These are phyloP conservation scores for Paramecium pentaurelia DNA, from an alignment of 73 alveolate genomes.

Conservation along the genomic window DNA sequence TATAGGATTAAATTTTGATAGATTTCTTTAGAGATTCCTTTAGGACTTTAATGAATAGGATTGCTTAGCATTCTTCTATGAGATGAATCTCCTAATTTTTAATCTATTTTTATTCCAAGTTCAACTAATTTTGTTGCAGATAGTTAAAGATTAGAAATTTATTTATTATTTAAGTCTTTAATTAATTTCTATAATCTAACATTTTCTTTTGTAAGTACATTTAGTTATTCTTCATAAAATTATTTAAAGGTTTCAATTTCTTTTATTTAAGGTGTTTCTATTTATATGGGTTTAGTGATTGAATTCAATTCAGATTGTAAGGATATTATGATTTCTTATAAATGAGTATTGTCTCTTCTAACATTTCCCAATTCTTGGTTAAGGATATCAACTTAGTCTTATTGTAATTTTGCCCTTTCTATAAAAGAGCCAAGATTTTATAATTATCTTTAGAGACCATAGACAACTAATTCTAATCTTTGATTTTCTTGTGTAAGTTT, in stretches of 20 bases:
- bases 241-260: background rate
- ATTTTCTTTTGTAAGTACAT: background rate
- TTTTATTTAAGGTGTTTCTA: background rate
- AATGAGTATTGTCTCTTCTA: background rate
- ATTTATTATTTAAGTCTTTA: background rate
- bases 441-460: background rate
- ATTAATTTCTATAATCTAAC: background rate
- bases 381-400: background rate
- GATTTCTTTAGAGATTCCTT: background rate
- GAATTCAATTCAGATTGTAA: background rate
- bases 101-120: background rate
- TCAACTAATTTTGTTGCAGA: background rate
- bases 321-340: background rate
- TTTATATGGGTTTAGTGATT: background rate
- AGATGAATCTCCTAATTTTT: background rate
- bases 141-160: background rate
- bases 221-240: background rate
- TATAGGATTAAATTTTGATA: background rate
- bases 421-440: background rate
- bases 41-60: background rate
- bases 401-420: background rate
- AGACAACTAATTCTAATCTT: background rate
- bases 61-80: background rate
- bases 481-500: background rate
- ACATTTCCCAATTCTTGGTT: background rate